These are phyloP conservation scores for Trichosporon sp. DNA, from an alignment of 1,284 basidiomycete genomes.

Conservation along the genomic window DNA sequence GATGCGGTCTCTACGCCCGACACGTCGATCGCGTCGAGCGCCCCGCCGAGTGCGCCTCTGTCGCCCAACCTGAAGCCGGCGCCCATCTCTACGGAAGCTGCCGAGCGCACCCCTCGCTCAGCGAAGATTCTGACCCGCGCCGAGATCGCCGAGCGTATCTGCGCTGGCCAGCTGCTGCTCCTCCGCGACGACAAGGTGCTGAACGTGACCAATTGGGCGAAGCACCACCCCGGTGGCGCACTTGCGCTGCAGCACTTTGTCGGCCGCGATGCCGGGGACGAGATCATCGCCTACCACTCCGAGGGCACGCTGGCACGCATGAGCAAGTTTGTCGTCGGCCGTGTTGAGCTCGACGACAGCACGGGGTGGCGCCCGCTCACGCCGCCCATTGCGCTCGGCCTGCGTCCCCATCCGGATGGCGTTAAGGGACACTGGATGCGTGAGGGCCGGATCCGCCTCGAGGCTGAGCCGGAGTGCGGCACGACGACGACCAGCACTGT, in stretches of 20 bases:
- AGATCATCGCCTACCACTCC: constrained; percentile 87
- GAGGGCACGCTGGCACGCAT: constrained; percentile 63
- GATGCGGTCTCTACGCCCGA: background rate
- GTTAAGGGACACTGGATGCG: constrained; percentile 39
- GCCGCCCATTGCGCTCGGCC: constrained; percentile 83
- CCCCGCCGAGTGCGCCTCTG: background rate
- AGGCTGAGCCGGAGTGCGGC: background rate
- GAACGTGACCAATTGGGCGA: constrained; percentile 75
- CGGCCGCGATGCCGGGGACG: constrained; percentile 89
- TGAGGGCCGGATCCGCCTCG: constrained; percentile 36
- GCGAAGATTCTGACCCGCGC: constrained; percentile 13
- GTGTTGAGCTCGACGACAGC: constrained; percentile 49
- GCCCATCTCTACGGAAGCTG: background rate
- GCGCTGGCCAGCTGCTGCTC: constrained; percentile 71
- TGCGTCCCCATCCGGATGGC: constrained; percentile 55
- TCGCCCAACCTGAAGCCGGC: background rate
- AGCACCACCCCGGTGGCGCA: constrained; percentile 80
- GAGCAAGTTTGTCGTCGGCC: constrained; percentile 66
- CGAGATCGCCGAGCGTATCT: constrained; percentile 52
- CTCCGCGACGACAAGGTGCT: constrained; percentile 73
- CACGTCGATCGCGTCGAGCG: background rate
- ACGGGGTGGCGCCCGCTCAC: constrained; percentile 70
- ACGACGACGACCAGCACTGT: background rate
- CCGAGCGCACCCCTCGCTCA: background rate
- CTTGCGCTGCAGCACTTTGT: constrained; percentile 92